Evolutionary conservation across 805 yeast genomes (phyloP).

Genomic region (Metschnikowia continentalis): DNA sequence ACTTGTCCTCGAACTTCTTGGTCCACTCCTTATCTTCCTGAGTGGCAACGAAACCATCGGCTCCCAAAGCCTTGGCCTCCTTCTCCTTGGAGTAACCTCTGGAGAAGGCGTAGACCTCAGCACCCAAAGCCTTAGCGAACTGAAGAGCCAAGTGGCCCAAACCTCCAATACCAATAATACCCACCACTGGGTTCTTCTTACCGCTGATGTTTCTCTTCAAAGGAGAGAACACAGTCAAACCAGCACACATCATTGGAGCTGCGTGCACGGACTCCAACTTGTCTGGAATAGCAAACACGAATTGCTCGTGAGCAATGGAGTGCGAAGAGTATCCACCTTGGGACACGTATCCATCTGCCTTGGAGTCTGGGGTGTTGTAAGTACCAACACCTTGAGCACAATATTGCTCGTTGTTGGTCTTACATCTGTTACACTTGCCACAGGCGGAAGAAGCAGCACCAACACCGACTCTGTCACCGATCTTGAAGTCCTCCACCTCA

Average conservation of each 20-base stretch:
- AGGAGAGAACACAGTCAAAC: constrained; percentile 69
- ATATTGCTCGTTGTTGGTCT: constrained; percentile 41
- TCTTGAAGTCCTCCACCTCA: constrained; percentile 13
- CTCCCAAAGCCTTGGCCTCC: constrained; percentile 49
- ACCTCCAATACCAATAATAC: constrained; percentile 58
- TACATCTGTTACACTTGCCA: constrained; percentile 51
- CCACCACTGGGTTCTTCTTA: constrained; percentile 37
- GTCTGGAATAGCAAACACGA: constrained; percentile 62
- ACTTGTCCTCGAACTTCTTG: constrained; percentile 25
- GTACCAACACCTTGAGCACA: constrained; percentile 43
- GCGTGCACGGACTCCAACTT: constrained; percentile 46
- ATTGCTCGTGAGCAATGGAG: constrained; percentile 59
- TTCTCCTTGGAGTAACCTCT: constrained; percentile 46
- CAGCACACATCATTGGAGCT: constrained; percentile 77
- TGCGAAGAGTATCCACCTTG: constrained; percentile 72
- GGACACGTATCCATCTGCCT: constrained; percentile 45
- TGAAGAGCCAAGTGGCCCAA: constrained; percentile 54
- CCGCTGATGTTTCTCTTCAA: constrained; percentile 42
- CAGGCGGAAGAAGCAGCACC: constrained; percentile 18
- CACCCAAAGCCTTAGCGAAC: constrained; percentile 58
- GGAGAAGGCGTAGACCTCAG: constrained; percentile 55
- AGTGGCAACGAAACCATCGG: constrained; percentile 53
- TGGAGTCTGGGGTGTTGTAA: constrained; percentile 41
- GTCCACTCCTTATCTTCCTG: constrained; percentile 44
- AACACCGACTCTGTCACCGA: constrained; percentile 21